Evolutionary conservation across 139 green algal species (phyloP), one percentile per base, ranked within the genome.

Genomic region (Yamagishiella unicocca): DNA sequence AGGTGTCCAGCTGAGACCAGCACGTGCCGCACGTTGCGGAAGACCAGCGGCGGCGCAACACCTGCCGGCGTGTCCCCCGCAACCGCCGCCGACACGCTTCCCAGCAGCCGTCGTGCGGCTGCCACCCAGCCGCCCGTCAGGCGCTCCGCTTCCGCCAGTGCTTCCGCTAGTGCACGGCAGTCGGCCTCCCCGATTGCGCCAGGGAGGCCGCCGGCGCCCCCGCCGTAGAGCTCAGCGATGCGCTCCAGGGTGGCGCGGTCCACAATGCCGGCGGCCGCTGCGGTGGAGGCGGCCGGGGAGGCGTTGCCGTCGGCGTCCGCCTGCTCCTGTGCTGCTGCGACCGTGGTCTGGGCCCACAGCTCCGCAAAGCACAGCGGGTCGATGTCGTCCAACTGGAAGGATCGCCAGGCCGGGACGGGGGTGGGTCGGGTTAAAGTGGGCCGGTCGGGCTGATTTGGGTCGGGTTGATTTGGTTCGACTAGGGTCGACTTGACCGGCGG

Each of bases 101-200:
- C 35, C 66, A 87, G 45, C 45, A 87, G 81, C 45, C 67, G 64
- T 33, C 64, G 64, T 45, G 45, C 81, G 43, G 81, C 81, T 35
- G 81, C 64, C 31, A 79, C 64, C 81, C 81, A 87, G 81, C 81
- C 81, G 66, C 66, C 81, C 45, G 66, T 87, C 7, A 87, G 45
- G n/a, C 22, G 29, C 64, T 78, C 81, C 33, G 35, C 81, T 21
- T 87, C 81, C 19, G 43, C 81, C 64, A 87, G 27, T 35, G 43
- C 25, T 21, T 4, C 37, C 45, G 64, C 45, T 31, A 45, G 66
- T 33, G 24, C 27, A n/a, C 42, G n/a, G 45, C 21, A 19, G 14
- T n/a, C 10, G 1, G 12, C 81, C 10, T 31, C 27, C 0, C 66
- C 66, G 5, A 87, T 19, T 17, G 55, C 25, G 12, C 14, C 79